These are phyloP conservation scores for Ceratocystis papillata DNA, from an alignment of 2,329 filamentous ascomycete genomes.

Conservation along the genomic window DNA sequence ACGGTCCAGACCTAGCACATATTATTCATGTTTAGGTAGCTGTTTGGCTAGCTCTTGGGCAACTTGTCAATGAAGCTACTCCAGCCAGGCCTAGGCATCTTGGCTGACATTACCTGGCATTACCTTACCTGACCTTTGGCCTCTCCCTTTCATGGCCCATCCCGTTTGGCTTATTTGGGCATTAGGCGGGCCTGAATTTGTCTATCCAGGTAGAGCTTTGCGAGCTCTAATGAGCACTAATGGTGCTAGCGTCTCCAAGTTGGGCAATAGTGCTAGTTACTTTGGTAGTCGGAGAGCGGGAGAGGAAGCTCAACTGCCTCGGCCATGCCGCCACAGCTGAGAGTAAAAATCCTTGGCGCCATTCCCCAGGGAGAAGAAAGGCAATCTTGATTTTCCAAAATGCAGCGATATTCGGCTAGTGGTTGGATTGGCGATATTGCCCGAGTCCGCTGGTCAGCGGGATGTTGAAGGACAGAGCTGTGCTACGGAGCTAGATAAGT, in stretches of 20 bases:
- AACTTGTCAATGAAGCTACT: too few species aligned
- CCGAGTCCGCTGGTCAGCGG: not conserved
- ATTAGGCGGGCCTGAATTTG: not conserved
- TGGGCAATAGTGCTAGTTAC: not conserved
- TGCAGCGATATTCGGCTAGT: conserved; percentile 3
- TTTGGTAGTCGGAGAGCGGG: not conserved
- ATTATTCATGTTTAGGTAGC: too few species aligned
- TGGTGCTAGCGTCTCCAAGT: not conserved
- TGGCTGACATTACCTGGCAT: too few species aligned
- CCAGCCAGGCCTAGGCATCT: too few species aligned
- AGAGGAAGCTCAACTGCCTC: conserved; percentile 6
- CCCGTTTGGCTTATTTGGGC: not conserved
- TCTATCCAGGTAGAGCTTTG: not conserved
- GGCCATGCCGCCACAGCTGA: conserved; percentile 4
- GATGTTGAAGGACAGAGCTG: not conserved
- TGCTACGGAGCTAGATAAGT: not conserved
- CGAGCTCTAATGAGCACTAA: conserved; percentile 3
- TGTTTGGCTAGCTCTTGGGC: too few species aligned
- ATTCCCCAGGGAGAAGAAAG: not conserved
- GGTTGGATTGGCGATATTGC: not conserved
- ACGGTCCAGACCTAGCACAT: too few species aligned
- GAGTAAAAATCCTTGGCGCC: conserved; percentile 9
- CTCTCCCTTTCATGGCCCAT: not conserved
- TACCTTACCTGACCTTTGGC: not conserved
- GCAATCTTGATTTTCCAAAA: not conserved